Conservation (phyloP, 1,139 yeast genomes). For the Arxiozyma telluris region DNA sequence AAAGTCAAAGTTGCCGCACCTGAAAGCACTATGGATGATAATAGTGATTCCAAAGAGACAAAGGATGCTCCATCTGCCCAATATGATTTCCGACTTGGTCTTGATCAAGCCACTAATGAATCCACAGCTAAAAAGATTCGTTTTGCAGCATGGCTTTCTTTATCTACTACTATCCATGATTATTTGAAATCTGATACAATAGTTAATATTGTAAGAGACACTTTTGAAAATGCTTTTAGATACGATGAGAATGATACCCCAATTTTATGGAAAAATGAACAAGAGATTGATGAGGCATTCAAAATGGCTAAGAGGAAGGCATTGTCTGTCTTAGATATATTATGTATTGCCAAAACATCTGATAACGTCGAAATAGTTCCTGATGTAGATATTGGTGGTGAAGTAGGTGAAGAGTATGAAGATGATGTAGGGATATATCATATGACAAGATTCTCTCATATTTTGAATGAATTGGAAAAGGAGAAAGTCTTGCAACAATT, state of each 20-base stretch:
- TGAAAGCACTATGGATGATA: constrained; percentile 11
- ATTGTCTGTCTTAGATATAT: constrained; percentile 47
- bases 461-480: constrained; percentile 52
- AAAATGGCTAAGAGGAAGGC: constrained; percentile 51
- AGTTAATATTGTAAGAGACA: constrained; percentile 49
- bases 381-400: constrained; percentile 36
- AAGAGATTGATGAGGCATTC: constrained; percentile 63
- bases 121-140: constrained; percentile 39
- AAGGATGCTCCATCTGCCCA: background rate
- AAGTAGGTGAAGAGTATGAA: constrained; percentile 35
- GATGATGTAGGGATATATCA: constrained; percentile 32
- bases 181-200: constrained; percentile 52
- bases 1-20: constrained; percentile 19
- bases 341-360: constrained; percentile 47
- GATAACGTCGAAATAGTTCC: constrained; percentile 51
- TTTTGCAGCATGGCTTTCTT: constrained; percentile 54
- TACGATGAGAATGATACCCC: constrained; percentile 82
- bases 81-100: constrained; percentile 61
- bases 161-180: constrained; percentile 52
- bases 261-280: constrained; percentile 63
- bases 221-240: constrained; percentile 74
- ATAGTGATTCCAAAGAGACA: constrained; percentile 6
- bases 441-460: constrained; percentile 41
- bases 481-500: constrained; percentile 50
- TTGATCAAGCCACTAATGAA: constrained; percentile 37